Evolutionary conservation across 495 filamentous ascomycete genomes (phyloP).

Genomic region (Penicillium mononematosum): DNA sequence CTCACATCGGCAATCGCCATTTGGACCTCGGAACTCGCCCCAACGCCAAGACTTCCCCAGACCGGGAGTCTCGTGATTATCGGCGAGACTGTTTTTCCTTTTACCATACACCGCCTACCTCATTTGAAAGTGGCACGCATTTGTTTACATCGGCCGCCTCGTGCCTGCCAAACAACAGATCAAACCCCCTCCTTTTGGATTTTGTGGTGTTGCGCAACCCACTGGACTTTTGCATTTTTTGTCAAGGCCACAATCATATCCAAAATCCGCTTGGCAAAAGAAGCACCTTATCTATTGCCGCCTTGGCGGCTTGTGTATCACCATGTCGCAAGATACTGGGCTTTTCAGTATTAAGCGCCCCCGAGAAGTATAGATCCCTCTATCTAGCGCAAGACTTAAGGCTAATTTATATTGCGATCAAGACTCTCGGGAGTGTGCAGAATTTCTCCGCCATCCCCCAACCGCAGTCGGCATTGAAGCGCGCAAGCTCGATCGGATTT

Average conservation of each 20-base stretch:
- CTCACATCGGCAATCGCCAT: slow-evolving; percentile 29
- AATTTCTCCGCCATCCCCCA: slow-evolving; percentile 80
- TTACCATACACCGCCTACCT: slow-evolving; percentile 34
- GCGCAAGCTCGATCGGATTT: slow-evolving; percentile 76
- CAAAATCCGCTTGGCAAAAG: background rate
- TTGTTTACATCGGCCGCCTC: slow-evolving; percentile 31
- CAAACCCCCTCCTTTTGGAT: slow-evolving; percentile 19
- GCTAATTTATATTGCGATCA: slow-evolving; percentile 20
- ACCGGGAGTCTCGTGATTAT: slow-evolving; percentile 39
- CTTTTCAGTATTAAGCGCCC: slow-evolving; percentile 72
- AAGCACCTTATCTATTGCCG: slow-evolving; percentile 19
- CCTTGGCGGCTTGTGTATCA: slow-evolving; percentile 38
- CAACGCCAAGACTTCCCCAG: slow-evolving; percentile 40
- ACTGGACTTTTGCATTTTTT: background rate
- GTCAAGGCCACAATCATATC: slow-evolving; percentile 8
- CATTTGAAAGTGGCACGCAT: slow-evolving; percentile 24
- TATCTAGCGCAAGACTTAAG: slow-evolving; percentile 12
- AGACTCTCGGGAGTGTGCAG: slow-evolving; percentile 79
- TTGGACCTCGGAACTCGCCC: slow-evolving; percentile 44
- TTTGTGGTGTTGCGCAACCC: slow-evolving; percentile 13
- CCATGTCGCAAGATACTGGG: slow-evolving; percentile 74
- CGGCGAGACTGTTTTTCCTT: slow-evolving; percentile 24
- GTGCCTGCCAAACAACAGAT: slow-evolving; percentile 22
- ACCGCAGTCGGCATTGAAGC: slow-evolving; percentile 92
- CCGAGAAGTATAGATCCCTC: slow-evolving; percentile 56